A percentile compares a stretch with the other conserved stretches of the same genome.
Conservation (phyloP, 2,329 filamentous ascomycete species). For the Xylaria sp. region DNA sequence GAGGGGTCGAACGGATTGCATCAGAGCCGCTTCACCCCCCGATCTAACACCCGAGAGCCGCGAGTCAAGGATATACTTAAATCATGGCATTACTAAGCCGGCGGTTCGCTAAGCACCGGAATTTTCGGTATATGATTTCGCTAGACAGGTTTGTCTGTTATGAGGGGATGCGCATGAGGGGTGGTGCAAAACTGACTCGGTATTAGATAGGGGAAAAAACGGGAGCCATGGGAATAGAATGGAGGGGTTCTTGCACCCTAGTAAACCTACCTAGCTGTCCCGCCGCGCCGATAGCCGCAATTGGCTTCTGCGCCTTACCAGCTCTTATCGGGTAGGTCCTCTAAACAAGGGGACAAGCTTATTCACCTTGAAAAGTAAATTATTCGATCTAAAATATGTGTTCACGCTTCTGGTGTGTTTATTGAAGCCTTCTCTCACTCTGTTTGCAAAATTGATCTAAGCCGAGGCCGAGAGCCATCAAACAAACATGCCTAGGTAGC, state of each 20-base stretch:
- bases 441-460: no score
- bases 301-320: not conserved
- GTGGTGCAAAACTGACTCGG: slow-evolving; percentile 13
- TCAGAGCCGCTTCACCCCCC: slow-evolving; percentile 40
- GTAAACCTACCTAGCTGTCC: not conserved
- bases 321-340: not conserved
- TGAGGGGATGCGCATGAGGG: not conserved
- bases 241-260: slow-evolving; percentile 20
- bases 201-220: not conserved
- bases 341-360: no score
- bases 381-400: no score
- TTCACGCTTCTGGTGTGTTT: no score
- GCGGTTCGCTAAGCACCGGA: not conserved
- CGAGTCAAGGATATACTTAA: slow-evolving; percentile 4
- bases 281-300: slow-evolving; percentile 28
- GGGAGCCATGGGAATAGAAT: not conserved
- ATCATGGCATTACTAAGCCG: slow-evolving; percentile 2
- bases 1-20: slow-evolving; percentile 35
- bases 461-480: no score
- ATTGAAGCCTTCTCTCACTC: no score
- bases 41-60: slow-evolving; percentile 43
- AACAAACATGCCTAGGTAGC: no score
- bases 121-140: not conserved
- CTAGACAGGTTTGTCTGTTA: not conserved
- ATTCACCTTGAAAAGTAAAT: no score